Evolutionary conservation across 495 filamentous ascomycete species (phyloP).

Genomic region (Evernia prunastri): DNA sequence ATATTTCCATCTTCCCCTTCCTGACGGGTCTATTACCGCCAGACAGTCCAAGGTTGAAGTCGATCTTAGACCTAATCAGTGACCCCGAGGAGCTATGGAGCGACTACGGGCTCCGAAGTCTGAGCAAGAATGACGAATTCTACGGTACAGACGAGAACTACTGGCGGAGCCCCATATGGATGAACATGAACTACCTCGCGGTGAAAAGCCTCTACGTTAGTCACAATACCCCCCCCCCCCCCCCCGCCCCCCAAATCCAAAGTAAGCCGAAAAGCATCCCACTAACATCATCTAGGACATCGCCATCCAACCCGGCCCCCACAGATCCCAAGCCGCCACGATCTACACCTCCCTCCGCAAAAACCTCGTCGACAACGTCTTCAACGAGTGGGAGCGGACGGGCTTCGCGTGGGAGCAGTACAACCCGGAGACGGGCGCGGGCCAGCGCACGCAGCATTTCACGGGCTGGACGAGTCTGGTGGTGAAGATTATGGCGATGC

Average conservation of each 20-base stretch:
- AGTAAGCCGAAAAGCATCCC: neutral
- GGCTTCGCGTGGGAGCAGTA: conserved; percentile 99
- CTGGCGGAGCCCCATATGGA: conserved; percentile 93
- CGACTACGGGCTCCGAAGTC: conserved; percentile 73
- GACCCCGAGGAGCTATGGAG: conserved; percentile 85
- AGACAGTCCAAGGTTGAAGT: conserved; percentile 64
- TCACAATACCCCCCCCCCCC: conserved; percentile 18
- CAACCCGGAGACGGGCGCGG: conserved; percentile 83
- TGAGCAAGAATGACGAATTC: conserved; percentile 75
- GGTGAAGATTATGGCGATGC: conserved; percentile 96
- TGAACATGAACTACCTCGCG: conserved; percentile 94
- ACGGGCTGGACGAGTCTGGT: conserved; percentile 97
- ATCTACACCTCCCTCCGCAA: conserved; percentile 71
- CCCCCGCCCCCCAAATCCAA: too few species aligned
- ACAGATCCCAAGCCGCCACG: conserved; percentile 60
- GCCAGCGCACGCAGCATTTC: conserved; percentile 95
- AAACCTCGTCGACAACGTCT: conserved; percentile 87
- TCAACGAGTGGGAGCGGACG: conserved; percentile 76
- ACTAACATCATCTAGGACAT: conserved; percentile 31
- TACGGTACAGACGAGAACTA: conserved; percentile 94
- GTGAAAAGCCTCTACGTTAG: conserved; percentile 76
- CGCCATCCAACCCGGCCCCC: conserved; percentile 52
- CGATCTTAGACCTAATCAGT: conserved; percentile 61
- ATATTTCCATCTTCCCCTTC: conserved; percentile 92
- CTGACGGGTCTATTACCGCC: conserved; percentile 69